Conservation (phyloP, 192 early-diverging fungal genomes). For the Coemansia sp. region DNA sequence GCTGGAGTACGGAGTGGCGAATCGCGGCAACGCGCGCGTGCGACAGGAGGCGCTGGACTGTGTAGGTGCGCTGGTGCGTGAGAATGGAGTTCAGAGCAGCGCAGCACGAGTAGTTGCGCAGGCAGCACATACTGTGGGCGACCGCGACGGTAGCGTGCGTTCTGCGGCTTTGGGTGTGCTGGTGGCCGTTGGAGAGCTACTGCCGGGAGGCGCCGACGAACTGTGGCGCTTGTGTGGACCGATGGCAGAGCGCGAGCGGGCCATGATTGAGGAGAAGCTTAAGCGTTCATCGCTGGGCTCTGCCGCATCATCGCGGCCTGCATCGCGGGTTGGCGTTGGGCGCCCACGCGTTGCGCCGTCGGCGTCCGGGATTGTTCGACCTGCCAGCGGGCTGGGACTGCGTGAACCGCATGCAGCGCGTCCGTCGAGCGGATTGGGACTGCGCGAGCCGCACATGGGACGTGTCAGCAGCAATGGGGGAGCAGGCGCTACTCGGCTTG, state of each 20-base stretch:
- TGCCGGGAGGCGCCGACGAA: conserved; percentile 64
- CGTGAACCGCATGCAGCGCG: not conserved
- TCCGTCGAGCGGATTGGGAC: not conserved
- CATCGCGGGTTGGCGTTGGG: conserved; percentile 21
- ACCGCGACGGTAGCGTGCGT: conserved; percentile 79
- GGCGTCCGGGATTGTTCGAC: conserved; percentile 36
- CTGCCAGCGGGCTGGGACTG: not conserved
- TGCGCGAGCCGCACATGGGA: conserved; percentile 1
- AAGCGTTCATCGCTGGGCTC: conserved; percentile 56
- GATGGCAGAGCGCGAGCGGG: conserved; percentile 77
- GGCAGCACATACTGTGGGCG: conserved; percentile 68
- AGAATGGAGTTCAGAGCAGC: not conserved
- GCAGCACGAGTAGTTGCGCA: conserved; percentile 16
- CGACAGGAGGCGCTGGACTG: conserved; percentile 84
- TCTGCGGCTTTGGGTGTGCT: conserved; percentile 73
- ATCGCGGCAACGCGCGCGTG: conserved; percentile 75
- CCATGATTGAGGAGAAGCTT: conserved; percentile 76
- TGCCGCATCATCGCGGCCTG: conserved; percentile 6
- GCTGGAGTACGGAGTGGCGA: conserved; percentile 62
- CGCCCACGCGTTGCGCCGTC: conserved; percentile 28
- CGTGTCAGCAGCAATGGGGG: not conserved
- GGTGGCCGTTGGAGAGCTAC: conserved; percentile 69
- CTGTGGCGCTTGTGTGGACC: conserved; percentile 71
- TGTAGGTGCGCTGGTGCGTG: conserved; percentile 68
- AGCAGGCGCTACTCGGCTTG: conserved; percentile 14